Conservation (phyloP, 176 grass and related monocot genomes). For the Tuctoria greenei region DNA sequence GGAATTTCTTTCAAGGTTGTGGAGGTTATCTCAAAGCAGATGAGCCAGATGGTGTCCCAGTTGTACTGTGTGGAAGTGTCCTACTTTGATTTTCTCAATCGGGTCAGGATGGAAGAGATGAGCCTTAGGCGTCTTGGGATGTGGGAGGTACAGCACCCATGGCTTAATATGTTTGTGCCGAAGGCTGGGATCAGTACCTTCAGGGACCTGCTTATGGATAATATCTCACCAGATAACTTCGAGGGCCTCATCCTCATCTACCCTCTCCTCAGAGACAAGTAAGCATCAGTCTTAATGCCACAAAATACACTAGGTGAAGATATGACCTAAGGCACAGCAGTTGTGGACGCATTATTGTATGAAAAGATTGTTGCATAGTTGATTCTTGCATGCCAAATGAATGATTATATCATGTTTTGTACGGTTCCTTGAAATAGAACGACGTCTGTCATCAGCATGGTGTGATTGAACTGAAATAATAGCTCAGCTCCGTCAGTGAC, state of each 20-base stretch:
- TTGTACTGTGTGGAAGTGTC: slow-evolving; percentile 88
- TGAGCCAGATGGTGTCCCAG: slow-evolving; percentile 67
- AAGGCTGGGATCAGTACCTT: slow-evolving; percentile 70
- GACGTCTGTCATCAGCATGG: slow-evolving; percentile 34
- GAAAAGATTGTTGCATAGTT: slow-evolving; percentile 16
- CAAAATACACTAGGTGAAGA: slow-evolving; percentile 37
- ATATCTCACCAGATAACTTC: slow-evolving; percentile 64
- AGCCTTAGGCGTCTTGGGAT: slow-evolving; percentile 69
- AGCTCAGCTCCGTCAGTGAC: slow-evolving; percentile 35
- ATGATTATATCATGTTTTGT: slow-evolving; percentile 30
- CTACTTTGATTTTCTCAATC: slow-evolving; percentile 94
- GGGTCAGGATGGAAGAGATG: slow-evolving; percentile 92
- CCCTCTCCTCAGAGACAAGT: slow-evolving; percentile 88
- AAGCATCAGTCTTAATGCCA: slow-evolving; percentile 42
- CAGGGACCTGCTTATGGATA: slow-evolving; percentile 67
- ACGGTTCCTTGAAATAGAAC: slow-evolving; percentile 50
- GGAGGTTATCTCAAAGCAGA: slow-evolving; percentile 56
- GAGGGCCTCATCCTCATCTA: slow-evolving; percentile 92
- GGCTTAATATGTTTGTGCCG: slow-evolving; percentile 99
- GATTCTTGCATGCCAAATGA: slow-evolving; percentile 26
- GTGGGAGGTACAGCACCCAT: slow-evolving; percentile 95
- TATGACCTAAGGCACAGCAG: slow-evolving; percentile 18
- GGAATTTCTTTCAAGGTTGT: slow-evolving; percentile 59
- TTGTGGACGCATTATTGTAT: slow-evolving; percentile 29
- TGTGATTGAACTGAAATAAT: slow-evolving; percentile 34